Conservation (phyloP, 2,329 filamentous ascomycete genomes). For the Epichloe glyceriae region DNA sequence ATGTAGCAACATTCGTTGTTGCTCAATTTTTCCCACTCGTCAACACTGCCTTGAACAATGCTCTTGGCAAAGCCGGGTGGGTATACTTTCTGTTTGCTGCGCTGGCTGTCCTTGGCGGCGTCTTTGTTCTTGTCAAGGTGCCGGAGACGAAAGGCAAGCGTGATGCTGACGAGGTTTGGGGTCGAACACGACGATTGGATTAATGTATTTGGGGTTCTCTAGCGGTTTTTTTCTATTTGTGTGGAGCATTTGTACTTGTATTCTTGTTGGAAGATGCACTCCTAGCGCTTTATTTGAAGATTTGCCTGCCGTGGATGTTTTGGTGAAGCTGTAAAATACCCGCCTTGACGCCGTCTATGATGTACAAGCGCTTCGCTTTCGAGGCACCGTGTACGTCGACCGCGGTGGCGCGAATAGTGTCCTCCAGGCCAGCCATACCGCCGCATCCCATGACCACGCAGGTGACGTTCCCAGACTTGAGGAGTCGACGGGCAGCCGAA, state of each 20-base stretch:
- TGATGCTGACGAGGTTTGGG: slow-evolving; percentile 85
- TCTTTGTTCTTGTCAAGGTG: slow-evolving; percentile 62
- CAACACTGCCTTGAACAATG: slow-evolving; percentile 55
- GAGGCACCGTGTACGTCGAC: slow-evolving; percentile 30
- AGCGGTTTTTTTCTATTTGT: neutral
- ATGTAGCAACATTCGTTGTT: slow-evolving; percentile 80
- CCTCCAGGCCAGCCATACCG: slow-evolving; percentile 78
- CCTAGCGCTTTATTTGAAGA: slow-evolving; percentile 18
- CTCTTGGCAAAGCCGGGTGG: slow-evolving; percentile 57
- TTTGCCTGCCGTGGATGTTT: slow-evolving; percentile 29
- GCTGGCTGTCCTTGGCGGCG: slow-evolving; percentile 53
- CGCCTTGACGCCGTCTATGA: slow-evolving; percentile 70
- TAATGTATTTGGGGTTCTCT: slow-evolving; percentile 15
- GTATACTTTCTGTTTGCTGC: slow-evolving; percentile 87
- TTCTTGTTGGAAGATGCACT: neutral
- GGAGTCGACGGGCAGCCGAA: slow-evolving; percentile 53
- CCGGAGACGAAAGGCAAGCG: slow-evolving; percentile 83
- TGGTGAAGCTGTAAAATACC: slow-evolving; percentile 52
- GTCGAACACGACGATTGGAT: slow-evolving; percentile 43
- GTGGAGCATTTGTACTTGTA: neutral
- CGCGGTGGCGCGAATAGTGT: slow-evolving; percentile 59
- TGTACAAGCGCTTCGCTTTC: slow-evolving; percentile 23
- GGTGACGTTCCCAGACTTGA: slow-evolving; percentile 42
- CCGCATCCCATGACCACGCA: slow-evolving; percentile 79
- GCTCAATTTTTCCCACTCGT: slow-evolving; percentile 90